A percentile compares a stretch with the other conserved stretches of the same genome.
phyloP scores from a whole-genome alignment of 257 asterid species.

The Perilla frutescens region DNA sequence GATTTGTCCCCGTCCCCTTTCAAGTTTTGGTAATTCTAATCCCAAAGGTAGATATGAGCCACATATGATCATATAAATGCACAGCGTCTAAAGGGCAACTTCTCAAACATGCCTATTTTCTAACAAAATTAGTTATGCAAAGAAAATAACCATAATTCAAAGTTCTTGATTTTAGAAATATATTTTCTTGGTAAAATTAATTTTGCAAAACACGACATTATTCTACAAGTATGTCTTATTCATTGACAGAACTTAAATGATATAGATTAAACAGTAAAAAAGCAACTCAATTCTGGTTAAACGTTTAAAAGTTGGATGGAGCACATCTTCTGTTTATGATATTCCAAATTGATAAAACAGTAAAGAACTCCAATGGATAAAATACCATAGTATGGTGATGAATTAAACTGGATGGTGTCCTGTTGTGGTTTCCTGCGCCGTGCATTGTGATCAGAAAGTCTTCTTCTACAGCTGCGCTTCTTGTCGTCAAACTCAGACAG shows the following conservation, averaged over 20 bases:
- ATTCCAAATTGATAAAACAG: slow-evolving; percentile 16
- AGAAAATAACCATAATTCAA: not conserved
- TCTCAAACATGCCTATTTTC: not conserved
- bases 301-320: not conserved
- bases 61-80: not conserved
- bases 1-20: not conserved
- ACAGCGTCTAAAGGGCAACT: not conserved
- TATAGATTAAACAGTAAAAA: not conserved
- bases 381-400: slow-evolving; percentile 74
- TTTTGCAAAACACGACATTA: not conserved
- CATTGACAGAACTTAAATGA: not conserved
- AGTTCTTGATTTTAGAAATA: not conserved
- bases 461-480: slow-evolving; percentile 93
- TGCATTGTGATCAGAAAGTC: slow-evolving; percentile 94
- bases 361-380: not conserved
- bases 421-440: slow-evolving; percentile 91
- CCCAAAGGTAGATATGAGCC: not conserved
- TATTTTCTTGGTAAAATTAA: not conserved
- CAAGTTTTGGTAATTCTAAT: not conserved
- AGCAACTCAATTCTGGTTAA: not conserved
- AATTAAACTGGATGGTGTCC: slow-evolving; percentile 64
- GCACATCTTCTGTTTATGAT: not conserved
- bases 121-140: not conserved
- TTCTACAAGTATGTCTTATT: not conserved
- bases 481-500: slow-evolving; percentile 82